A percentile compares a stretch with the other conserved stretches of the same genome.
phyloP scores from a whole-genome alignment of 2,329 filamentous ascomycete species.

The Pyrenophora seminiperda region DNA sequence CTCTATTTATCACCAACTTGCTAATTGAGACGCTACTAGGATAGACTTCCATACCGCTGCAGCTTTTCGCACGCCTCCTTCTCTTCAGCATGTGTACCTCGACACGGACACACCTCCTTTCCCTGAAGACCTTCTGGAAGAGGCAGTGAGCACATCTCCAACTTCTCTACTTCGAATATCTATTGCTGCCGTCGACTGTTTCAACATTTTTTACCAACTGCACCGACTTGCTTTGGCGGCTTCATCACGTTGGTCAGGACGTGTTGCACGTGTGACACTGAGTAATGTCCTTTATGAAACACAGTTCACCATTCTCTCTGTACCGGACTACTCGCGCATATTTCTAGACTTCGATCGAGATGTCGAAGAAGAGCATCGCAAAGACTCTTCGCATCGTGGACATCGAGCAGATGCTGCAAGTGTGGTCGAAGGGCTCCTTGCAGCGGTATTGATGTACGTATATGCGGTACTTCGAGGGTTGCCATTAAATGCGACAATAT shows the following conservation, averaged over 20 bases:
- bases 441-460: constrained; percentile 31
- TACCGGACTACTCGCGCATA: constrained; percentile 26
- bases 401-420: constrained; percentile 24
- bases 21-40: constrained; percentile 16
- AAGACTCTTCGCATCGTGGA: constrained; percentile 1
- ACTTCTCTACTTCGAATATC: constrained; percentile 32
- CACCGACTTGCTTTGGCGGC: constrained; percentile 30
- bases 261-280: constrained; percentile 20
- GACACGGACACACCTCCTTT: constrained; percentile 24
- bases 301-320: constrained; percentile 26
- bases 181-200: constrained; percentile 25
- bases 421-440: constrained; percentile 22
- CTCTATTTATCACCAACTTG: background rate
- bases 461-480: constrained; percentile 29
- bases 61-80: constrained; percentile 26
- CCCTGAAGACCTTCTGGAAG: constrained; percentile 25
- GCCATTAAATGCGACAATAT: constrained; percentile 28
- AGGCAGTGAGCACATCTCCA: constrained; percentile 29
- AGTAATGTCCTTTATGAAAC: constrained; percentile 33
- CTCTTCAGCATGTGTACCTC: constrained; percentile 25
- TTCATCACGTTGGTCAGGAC: constrained; percentile 21
- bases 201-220: constrained; percentile 35
- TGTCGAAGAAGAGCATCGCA: background rate
- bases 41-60: constrained; percentile 34
- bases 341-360: constrained; percentile 22